Base-by-base conservation (phyloP, 257 asterid genomes). In the Plantago elongata region DNA sequence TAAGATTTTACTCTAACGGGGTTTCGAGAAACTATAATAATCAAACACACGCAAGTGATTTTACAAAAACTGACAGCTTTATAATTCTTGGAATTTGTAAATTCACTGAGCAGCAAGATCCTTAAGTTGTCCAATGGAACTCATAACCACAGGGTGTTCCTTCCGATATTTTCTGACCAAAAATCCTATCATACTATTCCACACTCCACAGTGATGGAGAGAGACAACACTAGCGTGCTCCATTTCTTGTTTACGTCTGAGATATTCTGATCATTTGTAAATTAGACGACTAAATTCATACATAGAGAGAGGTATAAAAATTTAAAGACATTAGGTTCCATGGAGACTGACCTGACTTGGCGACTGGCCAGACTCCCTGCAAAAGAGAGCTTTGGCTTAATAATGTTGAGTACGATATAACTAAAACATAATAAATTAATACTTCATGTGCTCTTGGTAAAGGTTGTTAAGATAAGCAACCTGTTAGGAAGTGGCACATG, bases 351-450 rank as follows among this genome's bases (percentile, higher is more conserved):
- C 99, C 99, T 71, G 81, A 72, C 60, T 82, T 68, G 88, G 71
- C 68, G 95, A 65, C 75, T 64, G 80, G 73, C 72, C 58, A 38
- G 85, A 66, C 51, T 58, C 87, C 95, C 98, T 92, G 87, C 81
- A 83, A 69, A 62, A 64, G 58, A 78, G 66, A 75, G 59, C 56
- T 51, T 61, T 43, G 45, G 48, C 74, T 74, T 54, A 76, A 60
- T 68, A 38, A 48, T 55, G 62, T 58, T 9, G 70, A n/a, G 15
- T 16, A 58, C 15, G 64, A 65, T 16, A 60, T 55, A 51, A 58
- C 12, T 45, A 43, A 52, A 61, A n/a, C n/a, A n/a, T n/a, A n/a
- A n/a, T n/a, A n/a, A n/a, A 54, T 12, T 14, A 34, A 9, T 57
- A 18, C n/a, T 57, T 14, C 7, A 5, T 13, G 13, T 14, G 61